A percentile compares a stretch with the other conserved stretches of the same genome.
These are phyloP conservation scores for Rubroboletus satanas DNA, from an alignment of 768 basidiomycete genomes.

Conservation along the genomic window DNA sequence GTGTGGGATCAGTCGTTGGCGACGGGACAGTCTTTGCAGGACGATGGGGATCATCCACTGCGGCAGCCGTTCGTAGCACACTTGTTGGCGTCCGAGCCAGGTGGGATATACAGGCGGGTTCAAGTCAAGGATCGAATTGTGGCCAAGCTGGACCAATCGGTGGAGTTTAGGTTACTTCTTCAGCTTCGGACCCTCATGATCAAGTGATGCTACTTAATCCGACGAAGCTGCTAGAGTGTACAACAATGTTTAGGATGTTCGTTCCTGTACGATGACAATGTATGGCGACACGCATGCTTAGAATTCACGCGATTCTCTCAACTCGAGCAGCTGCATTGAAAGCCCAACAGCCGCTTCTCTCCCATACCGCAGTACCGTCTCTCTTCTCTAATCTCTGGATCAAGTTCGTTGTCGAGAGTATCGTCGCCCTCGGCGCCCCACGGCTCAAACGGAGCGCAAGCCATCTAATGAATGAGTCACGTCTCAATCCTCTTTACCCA, in stretches of 20 bases:
- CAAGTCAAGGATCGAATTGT: constrained; percentile 20
- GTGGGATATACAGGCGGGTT: constrained; percentile 18
- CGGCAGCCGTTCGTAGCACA: constrained; percentile 21
- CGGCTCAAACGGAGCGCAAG: constrained; percentile 74
- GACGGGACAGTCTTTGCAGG: constrained; percentile 1
- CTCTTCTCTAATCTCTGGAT: constrained; percentile 64
- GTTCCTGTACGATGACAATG: not conserved
- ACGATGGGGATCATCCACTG: constrained; percentile 14
- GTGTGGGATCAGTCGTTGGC: constrained; percentile 21
- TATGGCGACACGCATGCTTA: not conserved
- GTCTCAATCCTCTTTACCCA: not conserved
- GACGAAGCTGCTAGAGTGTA: not conserved
- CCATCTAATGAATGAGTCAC: constrained; percentile 57
- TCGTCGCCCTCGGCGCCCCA: constrained; percentile 78
- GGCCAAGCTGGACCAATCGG: constrained; percentile 14
- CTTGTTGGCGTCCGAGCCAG: constrained; percentile 11
- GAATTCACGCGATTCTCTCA: constrained; percentile 29
- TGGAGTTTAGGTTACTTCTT: constrained; percentile 14
- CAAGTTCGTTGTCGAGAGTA: constrained; percentile 42
- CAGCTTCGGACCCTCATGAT: constrained; percentile 20
- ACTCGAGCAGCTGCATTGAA: constrained; percentile 93
- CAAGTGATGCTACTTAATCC: constrained; percentile 5
- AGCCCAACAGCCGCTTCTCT: constrained; percentile 71
- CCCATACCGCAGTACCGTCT: constrained; percentile 76
- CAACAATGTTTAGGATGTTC: not conserved